These are phyloP conservation scores for Ophiorrhiza pumila DNA, from an alignment of 257 asterid genomes.

Conservation along the genomic window DNA sequence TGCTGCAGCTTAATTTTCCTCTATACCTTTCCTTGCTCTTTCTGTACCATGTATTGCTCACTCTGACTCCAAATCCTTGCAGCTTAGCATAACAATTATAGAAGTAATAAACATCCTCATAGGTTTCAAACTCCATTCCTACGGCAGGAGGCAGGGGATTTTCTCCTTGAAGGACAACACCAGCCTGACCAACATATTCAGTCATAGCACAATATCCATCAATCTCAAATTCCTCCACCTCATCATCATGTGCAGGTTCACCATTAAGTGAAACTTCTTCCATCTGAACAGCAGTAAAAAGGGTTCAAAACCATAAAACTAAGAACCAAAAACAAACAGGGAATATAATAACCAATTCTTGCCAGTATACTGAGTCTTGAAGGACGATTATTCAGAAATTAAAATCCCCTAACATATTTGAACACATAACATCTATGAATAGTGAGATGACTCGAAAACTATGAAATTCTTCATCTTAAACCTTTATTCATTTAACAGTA, in stretches of 20 bases:
- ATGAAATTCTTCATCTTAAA: too few species aligned
- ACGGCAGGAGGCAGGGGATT: constrained; percentile 57
- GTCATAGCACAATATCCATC: constrained; percentile 56
- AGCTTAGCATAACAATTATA: constrained; percentile 60
- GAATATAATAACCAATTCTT: too few species aligned
- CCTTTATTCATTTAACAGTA: too few species aligned
- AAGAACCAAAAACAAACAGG: neutral
- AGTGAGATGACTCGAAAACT: neutral
- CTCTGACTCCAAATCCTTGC: constrained; percentile 65
- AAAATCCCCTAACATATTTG: neutral
- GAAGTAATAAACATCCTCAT: constrained; percentile 61
- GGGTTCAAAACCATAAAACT: neutral
- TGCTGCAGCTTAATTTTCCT: constrained; percentile 64
- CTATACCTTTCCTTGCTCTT: constrained; percentile 61
- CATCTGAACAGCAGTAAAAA: constrained; percentile 19
- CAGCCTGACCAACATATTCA: constrained; percentile 42
- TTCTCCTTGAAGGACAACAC: constrained; percentile 42
- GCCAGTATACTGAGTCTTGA: too few species aligned
- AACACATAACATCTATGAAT: neutral
- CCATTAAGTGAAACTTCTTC: constrained; percentile 43
- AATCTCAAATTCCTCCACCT: constrained; percentile 41
- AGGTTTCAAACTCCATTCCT: constrained; percentile 64
- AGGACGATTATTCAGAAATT: neutral
- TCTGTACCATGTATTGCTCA: constrained; percentile 65
- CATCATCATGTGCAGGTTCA: constrained; percentile 45